Evolutionary conservation across 352 stramenopile species (phyloP), one percentile per base, ranked within the genome.

Genomic region (Thraustochytrium striatum): DNA sequence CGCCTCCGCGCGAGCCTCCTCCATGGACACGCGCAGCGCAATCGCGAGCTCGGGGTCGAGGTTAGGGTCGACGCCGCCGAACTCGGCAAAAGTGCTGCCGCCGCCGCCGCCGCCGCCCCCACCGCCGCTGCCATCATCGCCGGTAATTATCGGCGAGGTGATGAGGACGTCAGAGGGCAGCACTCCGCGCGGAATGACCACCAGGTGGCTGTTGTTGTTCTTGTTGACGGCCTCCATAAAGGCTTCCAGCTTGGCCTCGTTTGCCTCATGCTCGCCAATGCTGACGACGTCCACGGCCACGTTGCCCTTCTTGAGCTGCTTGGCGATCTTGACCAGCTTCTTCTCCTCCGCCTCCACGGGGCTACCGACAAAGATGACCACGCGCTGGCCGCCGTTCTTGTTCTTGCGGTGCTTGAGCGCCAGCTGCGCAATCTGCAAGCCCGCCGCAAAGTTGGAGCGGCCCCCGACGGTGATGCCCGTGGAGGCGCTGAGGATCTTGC

Each of bases 251-350:
- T 94, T 96, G 59, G 84, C 69, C 47, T 88, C 86, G 73, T 95
- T 96, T 43, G 85, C 87, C 50, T 98, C 94, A 30, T 97, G 81
- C 72, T 99, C 95, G 32, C 96, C 96, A 89, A 99, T 94, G 79
- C 87, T 95, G 30, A 99, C 91, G 13, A 99, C 91, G 82, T 99
- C 95, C 79, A 99, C 95, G 13, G 93, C 93, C 61, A 99, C 92
- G 85, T 99, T 99, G 87, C 98, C 98, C 88, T 99, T 99, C 87
- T 99, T 99, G 53, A 98, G 88, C 57, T 97, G 87, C 79, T 98
- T 98, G 83, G 93, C 96, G 62, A 97, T 95, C 86, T 98, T 98
- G 78, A 95, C 86, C n/a, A 98, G 79, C 44, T 88, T 85, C 80
- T 97, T 92, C 0, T 87, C 83, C 44, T 89, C 55, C 55, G 92